phyloP scores from a whole-genome alignment of 2,329 filamentous ascomycete species.

The Clonostachys byssicola region DNA sequence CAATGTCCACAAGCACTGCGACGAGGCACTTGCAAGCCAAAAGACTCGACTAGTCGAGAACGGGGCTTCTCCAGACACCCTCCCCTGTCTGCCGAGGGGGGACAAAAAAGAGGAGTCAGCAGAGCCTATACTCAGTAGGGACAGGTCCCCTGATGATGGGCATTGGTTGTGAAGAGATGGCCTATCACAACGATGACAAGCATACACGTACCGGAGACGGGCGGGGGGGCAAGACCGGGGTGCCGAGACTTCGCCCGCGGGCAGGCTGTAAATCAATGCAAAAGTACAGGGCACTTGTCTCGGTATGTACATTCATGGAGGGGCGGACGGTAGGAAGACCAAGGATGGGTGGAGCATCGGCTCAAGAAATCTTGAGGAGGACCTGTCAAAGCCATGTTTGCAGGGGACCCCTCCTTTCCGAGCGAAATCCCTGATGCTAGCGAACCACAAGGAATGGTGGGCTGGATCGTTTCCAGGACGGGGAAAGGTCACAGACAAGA shows the following conservation, averaged over 20 bases:
- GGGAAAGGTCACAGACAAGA: slow-evolving; percentile 8
- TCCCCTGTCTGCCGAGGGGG: slow-evolving; percentile 4
- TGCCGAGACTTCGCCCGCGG: slow-evolving; percentile 7
- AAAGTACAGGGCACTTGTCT: slow-evolving; percentile 2
- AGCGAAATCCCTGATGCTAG: slow-evolving; percentile 4
- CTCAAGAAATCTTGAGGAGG: slow-evolving; percentile 1
- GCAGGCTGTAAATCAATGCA: slow-evolving; percentile 5
- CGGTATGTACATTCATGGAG: slow-evolving; percentile 5
- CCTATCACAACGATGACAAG: neutral
- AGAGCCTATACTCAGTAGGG: neutral
- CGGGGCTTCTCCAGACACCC: neutral
- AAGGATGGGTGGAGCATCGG: slow-evolving; percentile 5
- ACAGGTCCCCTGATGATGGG: slow-evolving; percentile 1
- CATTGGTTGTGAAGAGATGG: neutral
- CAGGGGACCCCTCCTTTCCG: slow-evolving; percentile 3
- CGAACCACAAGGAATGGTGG: slow-evolving; percentile 1
- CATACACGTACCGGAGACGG: neutral
- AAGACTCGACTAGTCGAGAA: no score
- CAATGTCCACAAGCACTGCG: neutral
- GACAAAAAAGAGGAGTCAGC: no score
- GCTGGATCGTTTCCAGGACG: neutral
- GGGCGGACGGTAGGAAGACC: slow-evolving; percentile 1
- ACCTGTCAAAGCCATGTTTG: slow-evolving; percentile 1
- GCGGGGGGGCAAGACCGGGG: slow-evolving; percentile 5
- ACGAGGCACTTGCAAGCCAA: neutral